These are phyloP conservation scores for Serendipita sp. DNA, from an alignment of 768 basidiomycete species.

Conservation along the genomic window DNA sequence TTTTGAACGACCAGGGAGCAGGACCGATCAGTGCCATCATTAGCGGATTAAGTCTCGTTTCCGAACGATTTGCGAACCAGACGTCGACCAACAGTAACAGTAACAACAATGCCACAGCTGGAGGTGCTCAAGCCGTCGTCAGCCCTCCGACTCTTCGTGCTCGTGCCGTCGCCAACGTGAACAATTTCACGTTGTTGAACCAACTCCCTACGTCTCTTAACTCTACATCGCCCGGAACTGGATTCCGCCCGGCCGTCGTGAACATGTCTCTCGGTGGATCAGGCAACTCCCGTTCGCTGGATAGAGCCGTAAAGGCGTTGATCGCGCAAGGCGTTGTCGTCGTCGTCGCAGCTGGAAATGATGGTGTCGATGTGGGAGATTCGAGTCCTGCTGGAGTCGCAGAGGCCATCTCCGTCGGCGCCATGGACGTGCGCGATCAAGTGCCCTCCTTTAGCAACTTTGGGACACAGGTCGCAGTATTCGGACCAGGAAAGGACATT, in stretches of 20 bases:
- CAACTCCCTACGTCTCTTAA: neutral
- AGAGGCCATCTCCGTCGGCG: slow-evolving; percentile 7
- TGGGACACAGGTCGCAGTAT: neutral
- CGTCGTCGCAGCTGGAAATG: slow-evolving; percentile 8
- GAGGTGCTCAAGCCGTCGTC: neutral
- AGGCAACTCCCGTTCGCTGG: neutral
- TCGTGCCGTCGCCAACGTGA: neutral
- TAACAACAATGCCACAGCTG: neutral
- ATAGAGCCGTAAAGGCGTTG: neutral
- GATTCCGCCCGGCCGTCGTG: neutral
- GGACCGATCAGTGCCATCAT: neutral
- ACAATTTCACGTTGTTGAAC: slow-evolving; percentile 3
- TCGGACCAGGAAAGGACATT: neutral
- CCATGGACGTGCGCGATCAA: slow-evolving; percentile 5
- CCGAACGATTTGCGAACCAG: neutral
- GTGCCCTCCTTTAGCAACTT: neutral
- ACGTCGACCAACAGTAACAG: neutral
- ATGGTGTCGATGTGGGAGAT: neutral
- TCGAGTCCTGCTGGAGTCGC: slow-evolving; percentile 1
- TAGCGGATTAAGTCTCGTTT: neutral
- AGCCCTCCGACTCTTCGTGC: neutral
- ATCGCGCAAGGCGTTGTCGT: slow-evolving; percentile 2
- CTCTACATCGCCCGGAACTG: neutral
- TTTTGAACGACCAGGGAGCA: slow-evolving; percentile 11
- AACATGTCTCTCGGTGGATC: slow-evolving; percentile 2